Conservation (phyloP, 129 eudicot species). For the Logfia minima region DNA sequence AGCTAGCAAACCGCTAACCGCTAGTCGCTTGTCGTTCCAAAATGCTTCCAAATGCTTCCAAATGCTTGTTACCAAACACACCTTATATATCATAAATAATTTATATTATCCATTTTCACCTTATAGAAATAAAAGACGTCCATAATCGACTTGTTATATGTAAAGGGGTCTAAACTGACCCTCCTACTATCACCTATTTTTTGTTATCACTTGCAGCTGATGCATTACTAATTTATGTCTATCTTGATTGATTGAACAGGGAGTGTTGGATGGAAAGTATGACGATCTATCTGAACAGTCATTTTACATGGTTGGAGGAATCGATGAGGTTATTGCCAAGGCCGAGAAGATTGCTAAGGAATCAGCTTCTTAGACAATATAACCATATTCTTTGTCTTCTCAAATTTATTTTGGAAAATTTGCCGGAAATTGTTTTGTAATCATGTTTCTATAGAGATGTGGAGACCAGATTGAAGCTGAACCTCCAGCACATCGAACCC, state of each 20-base stretch:
- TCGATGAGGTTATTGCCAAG: conserved; percentile 29
- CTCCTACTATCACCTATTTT: not conserved
- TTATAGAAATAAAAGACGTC: not conserved
- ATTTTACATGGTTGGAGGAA: conserved; percentile 30
- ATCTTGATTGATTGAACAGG: not conserved
- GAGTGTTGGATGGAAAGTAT: conserved; percentile 38
- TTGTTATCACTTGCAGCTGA: not conserved
- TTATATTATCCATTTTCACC: too few relatives aligned
- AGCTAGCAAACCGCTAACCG: too few relatives aligned
- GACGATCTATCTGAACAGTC: conserved; percentile 23
- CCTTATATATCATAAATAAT: too few relatives aligned
- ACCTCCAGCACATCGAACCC: not conserved
- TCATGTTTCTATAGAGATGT: conserved; percentile 6
- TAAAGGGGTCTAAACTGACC: not conserved
- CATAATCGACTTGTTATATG: not conserved
- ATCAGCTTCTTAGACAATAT: conserved; percentile 42
- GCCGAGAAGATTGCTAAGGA: conserved; percentile 28
- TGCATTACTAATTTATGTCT: not conserved
- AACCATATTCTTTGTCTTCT: conserved; percentile 3
- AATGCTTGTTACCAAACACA: too few relatives aligned
- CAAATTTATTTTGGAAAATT: conserved; percentile 2
- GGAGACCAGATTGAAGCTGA: conserved; percentile 2
- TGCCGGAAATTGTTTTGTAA: not conserved
- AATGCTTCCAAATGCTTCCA: too few relatives aligned
- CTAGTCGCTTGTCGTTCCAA: too few relatives aligned